Base-by-base conservation (phyloP, 2,329 filamentous ascomycete genomes). In the Lomentospora prolificans region DNA sequence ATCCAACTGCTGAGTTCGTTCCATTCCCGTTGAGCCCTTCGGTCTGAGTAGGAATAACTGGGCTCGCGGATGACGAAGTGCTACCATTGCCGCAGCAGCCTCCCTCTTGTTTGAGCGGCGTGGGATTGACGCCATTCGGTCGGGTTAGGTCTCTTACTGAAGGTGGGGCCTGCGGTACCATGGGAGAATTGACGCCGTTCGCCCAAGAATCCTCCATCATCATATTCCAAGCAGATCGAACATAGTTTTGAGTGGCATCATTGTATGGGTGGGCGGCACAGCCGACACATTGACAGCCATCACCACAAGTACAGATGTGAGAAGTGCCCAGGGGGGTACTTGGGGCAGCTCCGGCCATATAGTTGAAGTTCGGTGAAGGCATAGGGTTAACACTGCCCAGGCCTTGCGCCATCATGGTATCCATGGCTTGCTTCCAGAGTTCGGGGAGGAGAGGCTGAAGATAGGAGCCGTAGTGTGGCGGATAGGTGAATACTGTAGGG, bases 241-340 rank as follows among this genome's bases (percentile, higher is more conserved):
- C 72, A 57, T 75, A 75, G 52, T 71, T 73, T 58, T 73, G 77
- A 53, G 80, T 87, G 22, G 82, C 79, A 6, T 80, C 74, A 61
- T 87, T 87, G 63, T 83, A 85, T 10, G 85, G 82, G 64, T 87
- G 84, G 2, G 80, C 80, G 4, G 82, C 75, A 64, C 85, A 89
- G 9, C 84, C 85, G 33, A 87, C 71, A 63, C 85, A 89, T 60
- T 83, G 77, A 60, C 85, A 89, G 27, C 72, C 72, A 55, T 84
- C 79, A 19, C 85, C 85, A 63, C 85, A 89, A 51, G 74, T 73
- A 62, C 85, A 89, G 55, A 67, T 71, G 50, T 71, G 70, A 55
- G 65, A 70, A 19, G 67, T 72, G 60, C 67, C 54, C 14, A 50
- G 22, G 19, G 9, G 54, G 54, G 54, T 51, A n/a, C n/a, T 51